Evolutionary conservation across 2,329 filamentous ascomycete genomes (phyloP), one percentile per base, ranked within the genome.

Genomic region (Alternaria gaisen): DNA sequence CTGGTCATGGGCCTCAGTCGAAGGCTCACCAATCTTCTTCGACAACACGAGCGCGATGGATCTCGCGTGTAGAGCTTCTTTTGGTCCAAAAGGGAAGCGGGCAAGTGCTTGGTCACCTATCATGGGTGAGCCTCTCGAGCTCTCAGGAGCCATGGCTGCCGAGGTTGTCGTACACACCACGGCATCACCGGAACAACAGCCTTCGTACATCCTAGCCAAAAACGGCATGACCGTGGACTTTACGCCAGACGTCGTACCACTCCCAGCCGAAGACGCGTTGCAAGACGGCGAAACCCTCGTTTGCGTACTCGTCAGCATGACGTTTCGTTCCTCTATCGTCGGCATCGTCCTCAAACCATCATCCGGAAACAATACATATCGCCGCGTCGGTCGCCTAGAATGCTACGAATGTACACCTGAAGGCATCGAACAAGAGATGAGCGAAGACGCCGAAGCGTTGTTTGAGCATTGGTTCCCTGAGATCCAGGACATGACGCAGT

Each of bases 41-140:
- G 76, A 78, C 59, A 77, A 76, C 28, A 57, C 69, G 10, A 75
- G 72, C 9, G 76, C 76, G 4, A 78, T 78, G 75, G 76, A 78
- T 51, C 62, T 78, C 0, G 76, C 74, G 1, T 77, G 75, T 38
- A 69, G 67, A 18, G 72, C 68, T 9, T 70, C 68, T 3, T 77
- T 77, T 41, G 70, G 68, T 12, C 66, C 69, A 26, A 66, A 68
- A 22, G 62, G 69, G 1, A 62, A 70, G 40, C 61, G 70, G 8
- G 58, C 65, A 16, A 62, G 58, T 16, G 66, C 69, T 5, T 77
- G 74, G 72, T 75, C 71, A n/a, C 75, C 76, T 1, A 64, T 71
- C 9, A 66, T 65, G 48, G 76, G 75, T 8, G 69, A 73, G 22
- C 64, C 63, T 4, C 54, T 78, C 4, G 70, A 73, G 30, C 53